A percentile compares a stretch with the other conserved stretches of the same genome.
These are phyloP conservation scores for Colletotrichum paranaense DNA, from an alignment of 2,329 filamentous ascomycete genomes.

Conservation along the genomic window DNA sequence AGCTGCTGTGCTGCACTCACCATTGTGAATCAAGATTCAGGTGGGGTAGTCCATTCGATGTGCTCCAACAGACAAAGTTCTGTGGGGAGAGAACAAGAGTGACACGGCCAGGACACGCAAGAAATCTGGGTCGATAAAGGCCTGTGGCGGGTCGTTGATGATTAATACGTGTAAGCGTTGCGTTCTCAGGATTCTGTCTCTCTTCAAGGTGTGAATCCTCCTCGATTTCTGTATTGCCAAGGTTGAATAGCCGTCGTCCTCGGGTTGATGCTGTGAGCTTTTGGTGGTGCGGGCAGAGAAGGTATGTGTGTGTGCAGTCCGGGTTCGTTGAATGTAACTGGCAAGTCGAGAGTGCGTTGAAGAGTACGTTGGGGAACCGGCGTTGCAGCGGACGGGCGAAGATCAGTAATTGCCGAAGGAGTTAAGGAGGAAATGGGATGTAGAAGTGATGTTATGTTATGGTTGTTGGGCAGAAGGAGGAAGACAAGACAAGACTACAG, in stretches of 20 bases:
- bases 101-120: constrained; percentile 1
- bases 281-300: background rate
- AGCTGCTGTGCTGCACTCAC: constrained; percentile 15
- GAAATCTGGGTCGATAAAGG: constrained; percentile 16
- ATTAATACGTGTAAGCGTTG: background rate
- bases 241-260: too few species aligned
- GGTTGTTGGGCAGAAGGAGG: background rate
- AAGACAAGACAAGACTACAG: background rate
- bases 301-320: background rate
- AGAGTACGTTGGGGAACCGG: background rate
- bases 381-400: background rate
- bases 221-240: background rate
- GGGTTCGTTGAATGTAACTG: background rate
- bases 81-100: constrained; percentile 15
- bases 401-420: constrained; percentile 26
- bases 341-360: background rate
- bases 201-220: background rate
- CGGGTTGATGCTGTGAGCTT: background rate
- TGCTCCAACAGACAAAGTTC: constrained; percentile 32
- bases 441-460: constrained; percentile 30
- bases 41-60: constrained; percentile 34
- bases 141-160: background rate
- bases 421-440: constrained; percentile 19
- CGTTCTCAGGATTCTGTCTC: background rate
- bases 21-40: constrained; percentile 28